These are phyloP conservation scores for Colletotrichum sp. DNA, from an alignment of 2,329 filamentous ascomycete species.

Conservation along the genomic window DNA sequence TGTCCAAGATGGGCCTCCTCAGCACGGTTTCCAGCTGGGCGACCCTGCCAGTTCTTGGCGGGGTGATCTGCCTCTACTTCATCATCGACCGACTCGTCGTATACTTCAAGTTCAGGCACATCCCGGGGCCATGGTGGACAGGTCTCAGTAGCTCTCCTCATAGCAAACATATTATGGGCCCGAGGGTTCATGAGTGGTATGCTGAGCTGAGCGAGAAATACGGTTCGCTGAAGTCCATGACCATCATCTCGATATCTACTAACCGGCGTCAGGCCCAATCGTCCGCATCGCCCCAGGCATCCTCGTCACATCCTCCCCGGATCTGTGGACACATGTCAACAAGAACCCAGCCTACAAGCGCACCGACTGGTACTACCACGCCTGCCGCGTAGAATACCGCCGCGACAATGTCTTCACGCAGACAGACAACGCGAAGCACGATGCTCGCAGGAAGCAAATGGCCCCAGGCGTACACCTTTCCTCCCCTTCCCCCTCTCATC, in stretches of 20 bases:
- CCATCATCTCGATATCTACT: not conserved
- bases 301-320: slow-evolving; percentile 52
- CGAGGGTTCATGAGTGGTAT: slow-evolving; percentile 29
- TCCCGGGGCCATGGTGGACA: slow-evolving; percentile 26
- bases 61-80: not conserved
- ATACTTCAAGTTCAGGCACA: slow-evolving; percentile 22
- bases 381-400: slow-evolving; percentile 51
- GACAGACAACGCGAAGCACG: slow-evolving; percentile 52
- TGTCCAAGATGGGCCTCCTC: not conserved
- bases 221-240: slow-evolving; percentile 27
- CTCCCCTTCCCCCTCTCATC: not conserved
- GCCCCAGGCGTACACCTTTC: slow-evolving; percentile 50
- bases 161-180: slow-evolving; percentile 24
- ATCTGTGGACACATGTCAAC: slow-evolving; percentile 49
- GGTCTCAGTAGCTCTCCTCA: slow-evolving; percentile 28
- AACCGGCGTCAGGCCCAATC: slow-evolving; percentile 26
- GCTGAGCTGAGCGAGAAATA: slow-evolving; percentile 29
- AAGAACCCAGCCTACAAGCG: slow-evolving; percentile 45
- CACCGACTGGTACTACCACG: slow-evolving; percentile 48
- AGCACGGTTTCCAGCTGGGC: not conserved
- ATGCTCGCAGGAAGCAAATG: slow-evolving; percentile 51
- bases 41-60: not conserved
- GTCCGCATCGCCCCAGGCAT: slow-evolving; percentile 49
- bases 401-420: slow-evolving; percentile 59
- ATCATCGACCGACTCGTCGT: not conserved